Evolutionary conservation across 345 rosid genomes (phyloP), one percentile per base, ranked within the genome.

Genomic region (Pistacia vera): DNA sequence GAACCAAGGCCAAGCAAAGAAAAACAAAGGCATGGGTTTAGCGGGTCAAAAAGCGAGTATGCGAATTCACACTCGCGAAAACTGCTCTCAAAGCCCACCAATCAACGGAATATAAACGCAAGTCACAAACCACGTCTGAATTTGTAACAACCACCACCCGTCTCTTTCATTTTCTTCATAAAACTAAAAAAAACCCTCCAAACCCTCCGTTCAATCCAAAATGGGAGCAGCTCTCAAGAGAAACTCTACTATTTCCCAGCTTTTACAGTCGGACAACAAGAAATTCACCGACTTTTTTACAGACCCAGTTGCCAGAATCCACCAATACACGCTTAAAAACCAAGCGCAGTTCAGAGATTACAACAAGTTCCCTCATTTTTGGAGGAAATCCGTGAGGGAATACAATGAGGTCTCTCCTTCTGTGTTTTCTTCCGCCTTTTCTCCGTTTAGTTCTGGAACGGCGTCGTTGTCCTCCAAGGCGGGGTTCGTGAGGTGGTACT

Each of bases 401-500:
- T 77, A 38, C 61, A 63, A 75, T 33, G 84, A 79, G 49, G 41
- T 76, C 68, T 74, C 79, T 59, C 70, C 85, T 28, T 66, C 83
- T 0, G 18, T 70, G 54, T 72, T 80, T 33, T 13, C 85, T 33
- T 80, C 87, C 44, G 66, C 82, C 25, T 85, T 73, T 68, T 80
- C 80, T 8, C 68, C 86, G 0, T 73, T 88, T 0, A 63, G 86
- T 6, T 74, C 82, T 11, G 18, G 84, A 4, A 56, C 79, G 48
- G 78, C 85, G n/a, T 66, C 86, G 72, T 30, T 30, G 2, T 62
- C 84, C 60, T 33, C 80, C 20, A 86, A 76, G 73, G 52, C 84
- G 5, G 89, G 93, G 46, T 84, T 96, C 65, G 83, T 96, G 22
- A 88, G 90, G 0, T 93, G 98, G 99, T 92, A 96, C 79, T 75